A percentile compares a stretch with the other conserved stretches of the same genome.
Evolutionary conservation across 1,139 yeast species (phyloP).

Genomic region (Williopsis jadinii): DNA sequence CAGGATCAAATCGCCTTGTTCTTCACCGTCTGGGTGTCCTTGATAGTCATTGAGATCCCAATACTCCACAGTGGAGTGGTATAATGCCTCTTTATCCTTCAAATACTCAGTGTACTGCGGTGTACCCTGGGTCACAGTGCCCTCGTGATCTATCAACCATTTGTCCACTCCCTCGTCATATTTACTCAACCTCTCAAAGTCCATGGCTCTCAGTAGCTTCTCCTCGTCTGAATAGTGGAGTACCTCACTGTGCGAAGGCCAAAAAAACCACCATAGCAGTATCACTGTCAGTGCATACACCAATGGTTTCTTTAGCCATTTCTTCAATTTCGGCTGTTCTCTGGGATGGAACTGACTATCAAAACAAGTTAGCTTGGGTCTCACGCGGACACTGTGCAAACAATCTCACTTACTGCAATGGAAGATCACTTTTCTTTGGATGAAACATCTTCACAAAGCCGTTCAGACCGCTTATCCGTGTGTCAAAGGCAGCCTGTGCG

Average conservation of each 20-base stretch:
- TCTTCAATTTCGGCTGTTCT: background rate
- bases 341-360: slow-evolving; percentile 1
- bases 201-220: slow-evolving; percentile 26
- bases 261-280: slow-evolving; percentile 2
- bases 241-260: background rate
- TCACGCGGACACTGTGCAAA: no score
- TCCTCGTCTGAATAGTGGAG: slow-evolving; percentile 23
- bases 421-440: no score
- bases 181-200: slow-evolving; percentile 24
- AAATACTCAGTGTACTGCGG: slow-evolving; percentile 9
- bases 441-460: no score
- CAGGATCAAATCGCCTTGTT: slow-evolving; percentile 59
- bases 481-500: no score
- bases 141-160: slow-evolving; percentile 27
- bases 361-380: no score
- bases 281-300: slow-evolving; percentile 1
- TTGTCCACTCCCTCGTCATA: slow-evolving; percentile 31
- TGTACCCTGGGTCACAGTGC: slow-evolving; percentile 16
- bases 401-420: no score
- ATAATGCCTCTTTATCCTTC: slow-evolving; percentile 18
- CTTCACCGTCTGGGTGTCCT: slow-evolving; percentile 48
- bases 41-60: slow-evolving; percentile 55
- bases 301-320: no score
- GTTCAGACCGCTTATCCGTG: no score
- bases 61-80: slow-evolving; percentile 38